Percentiles rank a stretch among this genome's conserved stretches.
These are phyloP conservation scores for Hypoxylon rubiginosum DNA, from an alignment of 2,329 filamentous ascomycete species.

Conservation along the genomic window DNA sequence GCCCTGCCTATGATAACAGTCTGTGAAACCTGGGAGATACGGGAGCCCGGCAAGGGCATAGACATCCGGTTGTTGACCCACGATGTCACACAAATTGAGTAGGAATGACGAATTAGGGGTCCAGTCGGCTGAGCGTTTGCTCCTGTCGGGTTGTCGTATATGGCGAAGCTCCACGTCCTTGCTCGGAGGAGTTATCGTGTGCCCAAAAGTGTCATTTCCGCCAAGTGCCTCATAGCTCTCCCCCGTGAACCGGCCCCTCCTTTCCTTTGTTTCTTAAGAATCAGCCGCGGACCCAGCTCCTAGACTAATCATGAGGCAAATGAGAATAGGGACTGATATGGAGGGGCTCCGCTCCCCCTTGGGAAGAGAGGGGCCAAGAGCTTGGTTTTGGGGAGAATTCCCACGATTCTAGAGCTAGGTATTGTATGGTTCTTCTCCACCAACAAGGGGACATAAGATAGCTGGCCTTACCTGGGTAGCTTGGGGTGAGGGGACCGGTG, in stretches of 20 bases:
- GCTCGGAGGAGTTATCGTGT: conserved; percentile 36
- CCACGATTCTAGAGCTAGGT: conserved; percentile 35
- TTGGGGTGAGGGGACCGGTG: conserved; percentile 38
- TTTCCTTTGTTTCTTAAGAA: conserved; percentile 20
- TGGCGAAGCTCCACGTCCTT: conserved; percentile 26
- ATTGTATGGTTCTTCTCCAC: conserved; percentile 28
- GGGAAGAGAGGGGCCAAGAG: conserved; percentile 29
- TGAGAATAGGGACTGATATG: conserved; percentile 21
- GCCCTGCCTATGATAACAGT: conserved; percentile 16
- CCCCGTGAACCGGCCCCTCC: conserved; percentile 30
- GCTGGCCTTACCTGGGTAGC: conserved; percentile 26
- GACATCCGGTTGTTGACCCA: conserved; percentile 3
- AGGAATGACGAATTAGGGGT: conserved; percentile 13
- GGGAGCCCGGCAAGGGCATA: conserved; percentile 3
- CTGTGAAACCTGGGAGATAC: conserved; percentile 10
- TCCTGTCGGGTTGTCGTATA: conserved; percentile 32
- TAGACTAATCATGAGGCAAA: conserved; percentile 34
- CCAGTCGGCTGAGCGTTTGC: conserved; percentile 12
- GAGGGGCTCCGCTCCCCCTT: conserved; percentile 32
- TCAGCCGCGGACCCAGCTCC: conserved; percentile 23
- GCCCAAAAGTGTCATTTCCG: conserved; percentile 25
- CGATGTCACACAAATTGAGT: conserved; percentile 9
- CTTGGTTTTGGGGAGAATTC: conserved; percentile 28
- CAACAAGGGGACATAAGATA: conserved; percentile 30
- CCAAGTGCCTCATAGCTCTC: conserved; percentile 31